phyloP scores from a whole-genome alignment of 2,329 filamentous ascomycete species.

The Aspergillus tamarii region DNA sequence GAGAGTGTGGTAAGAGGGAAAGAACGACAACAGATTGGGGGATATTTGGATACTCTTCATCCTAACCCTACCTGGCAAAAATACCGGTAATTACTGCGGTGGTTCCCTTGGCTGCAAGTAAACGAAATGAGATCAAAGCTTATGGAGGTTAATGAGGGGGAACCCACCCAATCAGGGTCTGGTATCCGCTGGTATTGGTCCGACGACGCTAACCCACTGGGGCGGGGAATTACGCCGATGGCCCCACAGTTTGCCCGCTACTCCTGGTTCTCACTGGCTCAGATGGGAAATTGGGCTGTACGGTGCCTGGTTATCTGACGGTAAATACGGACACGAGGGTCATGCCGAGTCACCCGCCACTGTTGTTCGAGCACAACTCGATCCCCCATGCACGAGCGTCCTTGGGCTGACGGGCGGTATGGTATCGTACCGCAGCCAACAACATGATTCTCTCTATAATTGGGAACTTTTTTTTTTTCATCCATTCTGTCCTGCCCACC shows the following conservation, averaged over 20 bases:
- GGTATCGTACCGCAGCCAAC: neutral
- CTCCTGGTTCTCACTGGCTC: neutral
- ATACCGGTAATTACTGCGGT: constrained; percentile 22
- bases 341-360: neutral
- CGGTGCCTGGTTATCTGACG: constrained; percentile 30
- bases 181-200: constrained; percentile 1
- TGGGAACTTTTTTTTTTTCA: neutral
- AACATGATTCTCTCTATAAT: constrained; percentile 7
- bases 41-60: neutral
- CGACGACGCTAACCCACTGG: constrained; percentile 9
- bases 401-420: neutral
- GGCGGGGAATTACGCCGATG: neutral
- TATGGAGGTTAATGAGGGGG: constrained; percentile 12
- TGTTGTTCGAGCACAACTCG: neutral
- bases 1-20: constrained; percentile 8
- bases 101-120: constrained; percentile 9
- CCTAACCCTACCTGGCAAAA: neutral
- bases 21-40: neutral
- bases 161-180: constrained; percentile 17
- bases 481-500: neutral
- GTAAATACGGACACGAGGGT: constrained; percentile 20
- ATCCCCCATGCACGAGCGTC: neutral
- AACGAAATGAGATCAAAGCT: constrained; percentile 27
- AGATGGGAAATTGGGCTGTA: constrained; percentile 3
- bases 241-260: neutral